Percentiles rank a stretch among this genome's conserved stretches.
phyloP scores from a whole-genome alignment of 139 green algal species.

The Chlorella sp. region DNA sequence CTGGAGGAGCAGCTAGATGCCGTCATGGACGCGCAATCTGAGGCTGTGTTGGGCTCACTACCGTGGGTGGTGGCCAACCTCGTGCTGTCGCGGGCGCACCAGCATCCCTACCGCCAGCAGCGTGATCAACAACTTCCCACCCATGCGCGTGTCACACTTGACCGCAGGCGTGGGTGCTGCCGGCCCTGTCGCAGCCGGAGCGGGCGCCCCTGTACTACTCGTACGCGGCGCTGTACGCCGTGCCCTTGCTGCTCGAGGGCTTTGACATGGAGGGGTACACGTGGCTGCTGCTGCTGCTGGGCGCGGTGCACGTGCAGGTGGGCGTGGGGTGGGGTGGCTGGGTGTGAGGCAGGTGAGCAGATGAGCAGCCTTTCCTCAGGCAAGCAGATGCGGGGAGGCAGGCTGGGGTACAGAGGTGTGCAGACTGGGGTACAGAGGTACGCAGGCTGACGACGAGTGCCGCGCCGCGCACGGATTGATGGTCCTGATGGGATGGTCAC shows the following conservation, averaged over 20 bases:
- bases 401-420: too few species aligned
- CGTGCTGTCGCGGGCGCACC: too few species aligned
- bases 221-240: conserved; percentile 51
- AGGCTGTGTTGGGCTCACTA: background rate
- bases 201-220: conserved; percentile 43
- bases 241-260: conserved; percentile 55
- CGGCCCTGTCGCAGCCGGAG: conserved; percentile 26
- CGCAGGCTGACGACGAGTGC: too few species aligned
- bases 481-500: background rate
- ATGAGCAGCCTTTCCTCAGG: too few species aligned
- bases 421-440: too few species aligned
- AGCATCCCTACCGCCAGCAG: background rate
- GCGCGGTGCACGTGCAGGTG: conserved; percentile 57
- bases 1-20: background rate
- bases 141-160: background rate
- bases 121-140: background rate
- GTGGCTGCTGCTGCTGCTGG: conserved; percentile 32
- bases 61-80: background rate
- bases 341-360: too few species aligned
- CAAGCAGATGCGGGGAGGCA: too few species aligned
- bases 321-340: too few species aligned
- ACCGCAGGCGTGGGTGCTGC: conserved; percentile 65
- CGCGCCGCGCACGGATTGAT: too few species aligned
- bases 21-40: background rate
- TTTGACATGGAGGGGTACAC: conserved; percentile 51